A percentile compares a stretch with the other conserved stretches of the same genome.
Evolutionary conservation across 495 filamentous ascomycete species (phyloP).

Genomic region (Parachaetomium inaequale): DNA sequence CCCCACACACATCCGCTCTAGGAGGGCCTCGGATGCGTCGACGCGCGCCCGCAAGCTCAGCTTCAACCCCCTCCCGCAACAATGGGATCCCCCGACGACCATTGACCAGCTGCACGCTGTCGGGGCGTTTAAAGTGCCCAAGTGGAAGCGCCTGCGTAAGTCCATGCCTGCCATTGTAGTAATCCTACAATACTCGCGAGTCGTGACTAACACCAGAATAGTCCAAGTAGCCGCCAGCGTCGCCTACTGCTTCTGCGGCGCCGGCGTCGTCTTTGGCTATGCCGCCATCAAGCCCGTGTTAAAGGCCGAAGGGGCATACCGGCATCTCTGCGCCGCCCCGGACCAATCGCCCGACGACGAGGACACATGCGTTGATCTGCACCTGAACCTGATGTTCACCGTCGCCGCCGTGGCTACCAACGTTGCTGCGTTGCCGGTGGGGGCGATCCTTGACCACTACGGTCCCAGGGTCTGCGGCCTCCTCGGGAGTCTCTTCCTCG

Average conservation of each 20-base stretch:
- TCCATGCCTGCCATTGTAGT: slow-evolving; percentile 31
- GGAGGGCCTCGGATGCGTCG: slow-evolving; percentile 41
- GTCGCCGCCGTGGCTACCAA: slow-evolving; percentile 81
- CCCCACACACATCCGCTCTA: slow-evolving; percentile 36
- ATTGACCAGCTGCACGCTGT: slow-evolving; percentile 47
- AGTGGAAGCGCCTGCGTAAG: slow-evolving; percentile 59
- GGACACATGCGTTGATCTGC: slow-evolving; percentile 67
- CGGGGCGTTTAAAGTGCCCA: slow-evolving; percentile 67
- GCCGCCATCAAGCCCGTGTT: slow-evolving; percentile 81
- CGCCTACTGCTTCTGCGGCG: slow-evolving; percentile 76
- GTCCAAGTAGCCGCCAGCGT: slow-evolving; percentile 65
- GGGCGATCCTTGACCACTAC: slow-evolving; percentile 78
- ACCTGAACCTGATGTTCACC: slow-evolving; percentile 91
- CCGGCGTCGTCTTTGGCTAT: slow-evolving; percentile 79
- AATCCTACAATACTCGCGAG: background rate
- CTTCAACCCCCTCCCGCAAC: slow-evolving; percentile 52
- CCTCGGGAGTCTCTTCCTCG: slow-evolving; percentile 64
- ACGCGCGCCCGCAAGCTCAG: slow-evolving; percentile 46
- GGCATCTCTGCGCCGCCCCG: slow-evolving; percentile 52
- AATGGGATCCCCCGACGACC: slow-evolving; percentile 43
- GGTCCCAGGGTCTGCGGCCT: slow-evolving; percentile 76
- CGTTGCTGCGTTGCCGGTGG: slow-evolving; percentile 76
- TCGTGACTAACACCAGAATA: slow-evolving; percentile 20
- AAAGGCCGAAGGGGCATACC: slow-evolving; percentile 71
- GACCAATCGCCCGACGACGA: slow-evolving; percentile 52